Conservation (phyloP, 2,329 filamentous ascomycete species). For the Colletotrichum incanum region DNA sequence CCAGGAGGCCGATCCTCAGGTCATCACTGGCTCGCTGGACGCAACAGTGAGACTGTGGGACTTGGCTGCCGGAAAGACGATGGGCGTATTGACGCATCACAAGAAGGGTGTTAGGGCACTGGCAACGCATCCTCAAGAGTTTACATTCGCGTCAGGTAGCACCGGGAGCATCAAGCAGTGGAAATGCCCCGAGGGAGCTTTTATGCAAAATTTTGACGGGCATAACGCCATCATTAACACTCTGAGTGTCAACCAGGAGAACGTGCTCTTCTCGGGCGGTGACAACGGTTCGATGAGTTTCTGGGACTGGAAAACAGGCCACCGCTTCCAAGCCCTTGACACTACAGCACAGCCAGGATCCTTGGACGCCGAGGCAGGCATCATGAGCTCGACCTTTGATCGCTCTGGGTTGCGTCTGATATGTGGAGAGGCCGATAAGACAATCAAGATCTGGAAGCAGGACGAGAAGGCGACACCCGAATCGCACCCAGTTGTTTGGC, state of each 20-base stretch:
- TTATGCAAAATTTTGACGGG: conserved; percentile 99
- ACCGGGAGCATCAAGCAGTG: conserved; percentile 98
- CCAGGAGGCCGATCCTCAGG: conserved; percentile 96
- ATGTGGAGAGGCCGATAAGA: conserved; percentile 97
- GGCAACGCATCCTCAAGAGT: conserved; percentile 89
- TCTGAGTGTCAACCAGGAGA: conserved; percentile 92
- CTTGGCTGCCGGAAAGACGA: conserved; percentile 94
- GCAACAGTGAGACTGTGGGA: conserved; percentile 95
- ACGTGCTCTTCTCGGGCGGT: conserved; percentile 92
- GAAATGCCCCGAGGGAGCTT: conserved; percentile 97
- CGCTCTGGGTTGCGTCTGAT: conserved; percentile 90
- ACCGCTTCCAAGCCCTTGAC: conserved; percentile 91
- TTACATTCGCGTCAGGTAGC: conserved; percentile 94
- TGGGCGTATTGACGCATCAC: conserved; percentile 97
- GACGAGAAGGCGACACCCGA: conserved; percentile 93
- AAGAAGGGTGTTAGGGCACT: conserved; percentile 96
- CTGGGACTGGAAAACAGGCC: conserved; percentile 99
- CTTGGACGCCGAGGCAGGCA: conserved; percentile 92
- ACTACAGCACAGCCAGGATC: conserved; percentile 95
- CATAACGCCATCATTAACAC: conserved; percentile 98
- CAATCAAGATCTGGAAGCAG: conserved; percentile 97
- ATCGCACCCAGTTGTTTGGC: conserved; percentile 94
- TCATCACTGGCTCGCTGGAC: conserved; percentile 94
- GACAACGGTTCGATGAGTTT: conserved; percentile 98
- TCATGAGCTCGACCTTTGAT: conserved; percentile 96